phyloP scores from a whole-genome alignment of 148 eudicot genomes.

The Cornus florida region DNA sequence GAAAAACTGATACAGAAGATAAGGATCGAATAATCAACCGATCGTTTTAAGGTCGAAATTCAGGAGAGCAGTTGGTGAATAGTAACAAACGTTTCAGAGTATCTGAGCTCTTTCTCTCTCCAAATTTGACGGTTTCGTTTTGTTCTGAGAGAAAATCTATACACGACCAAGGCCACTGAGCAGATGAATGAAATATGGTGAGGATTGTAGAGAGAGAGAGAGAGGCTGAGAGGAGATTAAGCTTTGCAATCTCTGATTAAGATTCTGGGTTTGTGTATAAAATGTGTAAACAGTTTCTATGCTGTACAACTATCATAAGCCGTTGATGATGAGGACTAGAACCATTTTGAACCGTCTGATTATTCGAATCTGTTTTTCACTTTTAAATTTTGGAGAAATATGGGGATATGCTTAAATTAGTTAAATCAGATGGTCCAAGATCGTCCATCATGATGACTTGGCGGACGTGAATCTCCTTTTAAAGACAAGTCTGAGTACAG shows the following conservation, averaged over 20 bases:
- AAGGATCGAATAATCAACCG: constrained; percentile 11
- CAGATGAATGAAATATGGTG: constrained; percentile 11
- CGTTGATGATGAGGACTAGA: background rate
- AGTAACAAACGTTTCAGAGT: background rate
- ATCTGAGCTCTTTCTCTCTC: constrained; percentile 1
- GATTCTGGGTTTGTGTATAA: background rate
- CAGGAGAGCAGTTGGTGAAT: background rate
- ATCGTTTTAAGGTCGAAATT: background rate
- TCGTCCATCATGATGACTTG: background rate
- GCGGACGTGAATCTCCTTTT: background rate
- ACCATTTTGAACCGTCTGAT: background rate
- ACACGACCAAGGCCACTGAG: constrained; percentile 13
- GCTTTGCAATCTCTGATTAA: background rate
- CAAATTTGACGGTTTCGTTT: constrained; percentile 1
- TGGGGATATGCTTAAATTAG: background rate
- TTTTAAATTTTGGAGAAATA: background rate
- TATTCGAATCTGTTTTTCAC: background rate
- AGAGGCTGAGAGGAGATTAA: background rate
- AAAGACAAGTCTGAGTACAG: background rate
- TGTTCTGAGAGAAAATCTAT: background rate
- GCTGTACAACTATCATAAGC: background rate
- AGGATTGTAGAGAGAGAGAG: constrained; percentile 8
- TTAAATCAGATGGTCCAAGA: background rate
- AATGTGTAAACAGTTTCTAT: background rate
- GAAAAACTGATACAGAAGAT: background rate